Conservation (phyloP, 495 filamentous ascomycete species). For the Cryomyces antarcticus region DNA sequence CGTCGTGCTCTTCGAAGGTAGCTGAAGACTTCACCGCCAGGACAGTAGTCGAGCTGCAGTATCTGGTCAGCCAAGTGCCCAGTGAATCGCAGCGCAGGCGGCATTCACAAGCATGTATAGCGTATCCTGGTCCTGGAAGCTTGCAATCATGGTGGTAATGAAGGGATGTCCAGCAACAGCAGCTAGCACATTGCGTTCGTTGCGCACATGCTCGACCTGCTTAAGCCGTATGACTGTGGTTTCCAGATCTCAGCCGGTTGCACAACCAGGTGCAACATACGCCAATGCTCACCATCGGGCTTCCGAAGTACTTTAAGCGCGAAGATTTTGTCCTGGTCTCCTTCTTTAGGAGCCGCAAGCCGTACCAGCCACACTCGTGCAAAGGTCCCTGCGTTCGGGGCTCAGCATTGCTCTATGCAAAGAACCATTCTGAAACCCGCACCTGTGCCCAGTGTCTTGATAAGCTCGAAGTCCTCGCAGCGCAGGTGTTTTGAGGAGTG, state of each 20-base stretch:
- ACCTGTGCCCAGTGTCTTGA: constrained; percentile 88
- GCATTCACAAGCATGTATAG: constrained; percentile 71
- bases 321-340: constrained; percentile 46
- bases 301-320: constrained; percentile 90
- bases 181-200: constrained; percentile 72
- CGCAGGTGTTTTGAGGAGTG: constrained; percentile 32
- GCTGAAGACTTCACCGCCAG: constrained; percentile 87
- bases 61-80: too few species aligned
- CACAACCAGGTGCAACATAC: not conserved
- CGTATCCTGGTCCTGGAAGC: constrained; percentile 74
- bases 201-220: constrained; percentile 92
- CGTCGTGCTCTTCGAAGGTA: constrained; percentile 71
- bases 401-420: constrained; percentile 13
- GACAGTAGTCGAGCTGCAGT: constrained; percentile 61
- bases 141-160: constrained; percentile 76
- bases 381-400: constrained; percentile 54
- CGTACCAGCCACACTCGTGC: constrained; percentile 81
- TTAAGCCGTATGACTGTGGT: constrained; percentile 77
- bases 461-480: constrained; percentile 57
- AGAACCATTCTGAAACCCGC: constrained; percentile 4
- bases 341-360: constrained; percentile 18
- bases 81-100: not conserved
- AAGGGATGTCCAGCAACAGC: constrained; percentile 86
- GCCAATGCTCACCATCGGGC: constrained; percentile 37
- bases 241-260: not conserved